Base-by-base conservation (phyloP, 169 alveolate species). In the Cryptosporidium felis region DNA sequence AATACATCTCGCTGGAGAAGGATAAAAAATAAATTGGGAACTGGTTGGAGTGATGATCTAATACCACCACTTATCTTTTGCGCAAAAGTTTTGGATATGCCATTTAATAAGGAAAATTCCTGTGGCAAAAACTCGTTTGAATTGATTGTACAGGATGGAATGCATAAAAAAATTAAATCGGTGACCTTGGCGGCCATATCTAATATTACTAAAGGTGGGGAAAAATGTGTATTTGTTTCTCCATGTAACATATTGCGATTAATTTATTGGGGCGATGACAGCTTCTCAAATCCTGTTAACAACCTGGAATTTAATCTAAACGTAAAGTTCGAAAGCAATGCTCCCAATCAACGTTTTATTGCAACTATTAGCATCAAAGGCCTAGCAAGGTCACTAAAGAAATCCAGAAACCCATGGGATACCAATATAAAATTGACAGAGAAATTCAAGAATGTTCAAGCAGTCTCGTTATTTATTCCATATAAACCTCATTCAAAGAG, bases 51-150 rank as follows among this genome's bases (percentile, higher is more conserved):
- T 38, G 85, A 74, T 38, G 10, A 60, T 10, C 41, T 74, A 56
- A 74, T 74, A 32, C 85, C 85, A 36, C 85, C 85, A 34, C 56
- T 74, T 38, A 53, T 74, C 36, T 74, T 74, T 74, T 74, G 85
- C 26, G 67, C 56, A 18, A 74, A 74, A 34, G 30, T 74, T 6
- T 36, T 74, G n/a, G 85, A 74, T 36, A 74, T 36, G 4, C 85
- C 85, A 30, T 38, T 44, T 23, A 38, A 36, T 16, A 36, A 30
- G 34, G 3, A n/a, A 5, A 56, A 53, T 53, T 23, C 38, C n/a
- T 74, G 85, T 32, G 40, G 38, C 41, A 53, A 36, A 32, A 74
- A 74, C 26, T 38, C 30, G 1, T 53, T 74, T 53, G 85, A 74
- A n/a, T 74, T 74, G 42, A 18, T 53, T 8, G 21, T 74, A 14